Percentiles rank a stretch among this genome's conserved stretches.
These are phyloP conservation scores for Clavariopsis aquatica DNA, from an alignment of 495 filamentous ascomycete species.

Conservation along the genomic window DNA sequence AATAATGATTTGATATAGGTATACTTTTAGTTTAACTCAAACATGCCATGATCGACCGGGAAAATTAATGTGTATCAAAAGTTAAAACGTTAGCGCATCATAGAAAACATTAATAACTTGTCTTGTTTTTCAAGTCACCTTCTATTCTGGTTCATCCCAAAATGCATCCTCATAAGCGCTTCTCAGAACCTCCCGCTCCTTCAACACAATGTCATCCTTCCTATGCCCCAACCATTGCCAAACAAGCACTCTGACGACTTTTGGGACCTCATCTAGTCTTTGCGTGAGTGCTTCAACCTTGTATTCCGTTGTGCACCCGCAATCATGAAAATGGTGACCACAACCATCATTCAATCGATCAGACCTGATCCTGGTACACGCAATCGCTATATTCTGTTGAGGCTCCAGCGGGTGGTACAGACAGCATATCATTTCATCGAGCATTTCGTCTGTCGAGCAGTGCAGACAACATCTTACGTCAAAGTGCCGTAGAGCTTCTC, in stretches of 20 bases:
- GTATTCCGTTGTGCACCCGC: conserved; percentile 16
- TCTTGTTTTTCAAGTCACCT: too few species aligned
- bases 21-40: too few species aligned
- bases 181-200: conserved; percentile 10
- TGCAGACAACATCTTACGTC: conserved; percentile 21
- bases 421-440: conserved; percentile 13
- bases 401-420: not conserved
- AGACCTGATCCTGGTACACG: not conserved
- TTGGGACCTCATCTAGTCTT: too few species aligned
- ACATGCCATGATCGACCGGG: too few species aligned
- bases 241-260: too few species aligned
- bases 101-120: too few species aligned
- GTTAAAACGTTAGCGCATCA: too few species aligned
- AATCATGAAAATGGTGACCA: conserved; percentile 17
- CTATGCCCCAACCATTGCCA: conserved; percentile 22
- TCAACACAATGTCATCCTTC: conserved; percentile 5
- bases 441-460: conserved; percentile 11
- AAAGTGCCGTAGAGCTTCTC: not conserved
- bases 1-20: too few species aligned
- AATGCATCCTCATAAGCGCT: conserved; percentile 7
- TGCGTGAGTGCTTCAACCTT: conserved; percentile 1
- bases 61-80: too few species aligned
- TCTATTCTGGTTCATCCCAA: not conserved
- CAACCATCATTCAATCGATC: conserved; percentile 5
- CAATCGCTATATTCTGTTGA: not conserved